A percentile compares a stretch with the other conserved stretches of the same genome.
Conservation (phyloP, 2,329 filamentous ascomycete species). For the Helotiales sp. region DNA sequence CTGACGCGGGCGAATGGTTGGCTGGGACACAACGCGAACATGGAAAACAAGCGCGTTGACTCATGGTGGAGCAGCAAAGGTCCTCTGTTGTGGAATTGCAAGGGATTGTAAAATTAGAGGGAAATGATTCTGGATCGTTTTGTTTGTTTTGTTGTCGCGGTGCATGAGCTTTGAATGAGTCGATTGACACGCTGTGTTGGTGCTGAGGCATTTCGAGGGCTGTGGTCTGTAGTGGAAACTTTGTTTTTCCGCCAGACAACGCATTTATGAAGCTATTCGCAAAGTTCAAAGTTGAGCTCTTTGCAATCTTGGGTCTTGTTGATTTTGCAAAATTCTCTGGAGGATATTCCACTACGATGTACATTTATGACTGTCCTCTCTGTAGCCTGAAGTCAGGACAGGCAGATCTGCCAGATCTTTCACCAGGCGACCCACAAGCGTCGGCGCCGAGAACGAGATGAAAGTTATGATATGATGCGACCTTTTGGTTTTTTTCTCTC, state of each 20-base stretch:
- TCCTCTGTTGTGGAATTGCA: not conserved
- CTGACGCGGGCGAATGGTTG: slow-evolving; percentile 6
- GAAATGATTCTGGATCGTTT: not conserved
- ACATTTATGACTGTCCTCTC: too few species aligned
- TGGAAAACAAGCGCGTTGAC: slow-evolving; percentile 15
- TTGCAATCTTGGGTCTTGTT: not conserved
- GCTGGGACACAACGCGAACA: slow-evolving; percentile 7
- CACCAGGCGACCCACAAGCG: not conserved
- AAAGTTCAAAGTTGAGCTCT: not conserved
- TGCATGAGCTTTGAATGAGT: not conserved
- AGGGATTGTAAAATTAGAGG: not conserved
- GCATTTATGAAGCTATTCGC: not conserved
- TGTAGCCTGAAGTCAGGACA: not conserved
- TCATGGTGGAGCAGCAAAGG: slow-evolving; percentile 9
- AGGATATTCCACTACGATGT: not conserved
- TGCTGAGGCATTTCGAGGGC: not conserved
- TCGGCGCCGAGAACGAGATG: not conserved
- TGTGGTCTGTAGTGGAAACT: not conserved
- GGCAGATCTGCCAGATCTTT: not conserved
- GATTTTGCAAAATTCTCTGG: not conserved
- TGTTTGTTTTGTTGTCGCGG: not conserved
- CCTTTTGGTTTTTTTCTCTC: too few species aligned
- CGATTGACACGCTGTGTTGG: not conserved
- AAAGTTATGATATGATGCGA: not conserved
- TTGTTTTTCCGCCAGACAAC: not conserved